Base-by-base conservation (phyloP, 2,329 filamentous ascomycete species). In the Scorias spongiosa region DNA sequence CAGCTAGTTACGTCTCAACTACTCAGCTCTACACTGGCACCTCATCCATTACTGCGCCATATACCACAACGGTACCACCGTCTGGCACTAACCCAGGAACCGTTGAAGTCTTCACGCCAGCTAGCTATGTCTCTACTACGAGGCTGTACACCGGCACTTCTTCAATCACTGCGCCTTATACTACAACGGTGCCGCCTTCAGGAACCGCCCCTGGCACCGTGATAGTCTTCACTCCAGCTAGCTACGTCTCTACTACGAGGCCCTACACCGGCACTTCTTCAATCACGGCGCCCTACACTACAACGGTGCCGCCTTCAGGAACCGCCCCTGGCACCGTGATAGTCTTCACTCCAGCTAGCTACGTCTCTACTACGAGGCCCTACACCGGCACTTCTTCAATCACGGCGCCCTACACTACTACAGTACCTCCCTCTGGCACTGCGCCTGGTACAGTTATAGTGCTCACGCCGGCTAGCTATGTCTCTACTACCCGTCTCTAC, bases 1-100 rank as follows among this genome's bases (percentile, higher is more conserved):
- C 37, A 20, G 10, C 10, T 10, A 34, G 14, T 34, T 10, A 32
- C 29, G n/a, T n/a, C 29, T 10, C 29, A 32, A 32, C 29, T n/a
- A 32, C 47, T n/a, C n/a, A 8, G 10, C 46, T 26, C 29, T 48
- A 44, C 29, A 42, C 40, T 3, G 46, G 43, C n/a, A 30, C 28
- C 11, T 15, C 29, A 9, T 40, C 43, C 2, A 42, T 45, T 28
- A 36, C 46, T 7, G 38, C 39, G 6, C 28, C 46, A 10, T 45
- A 41, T 11, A 42, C 44, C 5, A 46, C 46, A n/a, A 41, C 39
- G 9, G 20, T 28, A 2, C 11, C 28, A 12, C 37, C 46, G 10
- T 40, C 39, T 17, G 46, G 46, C 18, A 45, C 46, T 11, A 36
- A 41, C 17, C 37, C 37, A 12, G 29, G 45, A 40, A 38, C 18